Conservation (phyloP, 2,329 filamentous ascomycete genomes). For the Sporothrix variecibatus region DNA sequence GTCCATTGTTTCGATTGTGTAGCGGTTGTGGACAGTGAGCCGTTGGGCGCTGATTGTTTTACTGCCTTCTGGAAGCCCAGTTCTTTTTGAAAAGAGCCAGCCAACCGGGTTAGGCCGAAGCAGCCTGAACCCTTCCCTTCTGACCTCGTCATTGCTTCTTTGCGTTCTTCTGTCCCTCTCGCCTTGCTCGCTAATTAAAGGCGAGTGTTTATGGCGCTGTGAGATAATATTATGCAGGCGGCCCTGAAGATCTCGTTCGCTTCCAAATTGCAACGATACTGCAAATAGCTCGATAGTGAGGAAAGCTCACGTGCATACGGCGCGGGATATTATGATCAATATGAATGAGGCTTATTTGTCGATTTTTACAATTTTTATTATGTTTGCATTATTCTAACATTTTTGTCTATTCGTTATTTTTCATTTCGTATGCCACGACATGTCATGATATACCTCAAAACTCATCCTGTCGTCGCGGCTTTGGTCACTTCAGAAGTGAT, state of each 20-base stretch:
- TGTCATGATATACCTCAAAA: not conserved
- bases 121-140: not conserved
- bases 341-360: not conserved
- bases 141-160: not conserved
- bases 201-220: not conserved
- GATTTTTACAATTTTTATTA: conserved; percentile 6
- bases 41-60: not conserved
- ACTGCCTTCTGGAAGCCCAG: not conserved
- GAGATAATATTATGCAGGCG: not conserved
- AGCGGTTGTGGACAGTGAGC: not conserved
- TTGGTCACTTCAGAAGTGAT: conserved; percentile 59
- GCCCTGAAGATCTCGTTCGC: conserved; percentile 4
- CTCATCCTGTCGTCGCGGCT: conserved; percentile 24
- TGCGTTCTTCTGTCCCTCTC: not conserved
- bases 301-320: not conserved
- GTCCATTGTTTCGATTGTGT: not conserved
- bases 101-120: not conserved
- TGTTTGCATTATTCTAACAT: not conserved
- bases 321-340: too few relatives aligned
- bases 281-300: too few relatives aligned
- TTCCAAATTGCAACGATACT: not conserved
- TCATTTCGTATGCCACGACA: not conserved
- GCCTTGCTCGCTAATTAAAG: not conserved
- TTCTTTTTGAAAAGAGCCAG: not conserved
- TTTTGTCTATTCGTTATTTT: not conserved